These are phyloP conservation scores for Fusarium nanum DNA, from an alignment of 2,329 filamentous ascomycete genomes.

Conservation along the genomic window DNA sequence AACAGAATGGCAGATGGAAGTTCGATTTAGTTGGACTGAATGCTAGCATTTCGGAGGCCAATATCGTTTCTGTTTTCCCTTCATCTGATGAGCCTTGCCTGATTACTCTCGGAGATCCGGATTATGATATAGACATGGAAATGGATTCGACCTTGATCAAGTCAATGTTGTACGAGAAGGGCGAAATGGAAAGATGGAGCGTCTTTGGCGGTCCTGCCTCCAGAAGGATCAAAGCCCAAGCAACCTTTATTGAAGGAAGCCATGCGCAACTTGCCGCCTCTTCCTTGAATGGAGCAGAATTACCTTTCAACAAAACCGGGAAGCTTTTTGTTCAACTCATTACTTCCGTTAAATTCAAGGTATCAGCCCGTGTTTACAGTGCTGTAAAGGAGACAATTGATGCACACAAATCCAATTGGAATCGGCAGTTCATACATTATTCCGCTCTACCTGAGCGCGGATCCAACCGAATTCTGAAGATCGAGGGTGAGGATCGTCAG, in stretches of 20 bases:
- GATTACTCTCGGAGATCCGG: constrained; percentile 21
- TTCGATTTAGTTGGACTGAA: constrained; percentile 8
- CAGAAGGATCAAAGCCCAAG: constrained; percentile 55
- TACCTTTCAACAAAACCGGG: constrained; percentile 48
- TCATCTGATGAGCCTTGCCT: neutral
- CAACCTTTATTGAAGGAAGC: constrained; percentile 52
- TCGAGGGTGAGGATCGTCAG: constrained; percentile 16
- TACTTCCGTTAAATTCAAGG: constrained; percentile 53
- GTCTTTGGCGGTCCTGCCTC: constrained; percentile 35
- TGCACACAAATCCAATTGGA: constrained; percentile 47
- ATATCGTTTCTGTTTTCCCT: constrained; percentile 18
- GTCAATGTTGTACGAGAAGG: constrained; percentile 48
- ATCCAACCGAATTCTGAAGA: constrained; percentile 30
- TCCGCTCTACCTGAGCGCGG: constrained; percentile 4
- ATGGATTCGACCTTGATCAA: constrained; percentile 40
- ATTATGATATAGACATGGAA: constrained; percentile 42
- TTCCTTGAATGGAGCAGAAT: constrained; percentile 46
- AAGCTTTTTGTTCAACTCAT: constrained; percentile 54
- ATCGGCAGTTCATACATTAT: constrained; percentile 34
- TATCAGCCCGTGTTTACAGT: constrained; percentile 50
- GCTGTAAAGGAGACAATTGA: constrained; percentile 49
- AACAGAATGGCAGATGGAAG: neutral
- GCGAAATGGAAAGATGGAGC: constrained; percentile 52
- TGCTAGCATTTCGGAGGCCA: neutral
- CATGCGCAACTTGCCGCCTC: constrained; percentile 52